Base-by-base conservation (phyloP, 1,284 basidiomycete species). In the Tilletia walkeri region DNA sequence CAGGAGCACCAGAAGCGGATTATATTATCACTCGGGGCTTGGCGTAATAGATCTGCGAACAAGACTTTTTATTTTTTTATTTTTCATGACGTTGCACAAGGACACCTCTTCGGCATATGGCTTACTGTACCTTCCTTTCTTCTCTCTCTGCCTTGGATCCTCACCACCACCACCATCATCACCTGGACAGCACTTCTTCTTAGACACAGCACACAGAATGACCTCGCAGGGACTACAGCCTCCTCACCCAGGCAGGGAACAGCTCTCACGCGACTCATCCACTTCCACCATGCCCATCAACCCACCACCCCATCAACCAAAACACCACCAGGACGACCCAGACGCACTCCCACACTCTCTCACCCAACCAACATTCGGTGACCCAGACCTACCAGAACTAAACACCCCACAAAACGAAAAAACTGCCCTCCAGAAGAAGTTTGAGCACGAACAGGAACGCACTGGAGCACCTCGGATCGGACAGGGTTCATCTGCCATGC, bases 281-380 rank as follows among this genome's bases (percentile, higher is more conserved):
- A 34, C 59, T 3, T 63, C 59, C 36, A 39, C 59, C 2, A 63
- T 63, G 59, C 59, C 59, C 34, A 63, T 63, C 59, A 20, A 63
- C 36, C 59, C 59, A 14, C 59, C 59, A 36, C 16, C 38, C 12
- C 59, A 63, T 36, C n/a, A 36, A 24, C 59, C 59, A 12, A 38
- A 63, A 14, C 59, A 41, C 18, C 59, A 63, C 36, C 59, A 63
- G 14, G 59, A 63, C 59, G 59, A 63, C 36, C 12, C 59, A 10
- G 36, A 63, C 38, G 34, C 30, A 9, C 36, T 63, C 34, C 36
- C 34, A 3, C 59, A n/a, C 34, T 9, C 30, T 38, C 34, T 36
- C 36, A 9, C 18, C 36, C 30, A 63, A 36, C 59, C 16, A 34
- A 63, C 59, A 34, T 63, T 63, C 38, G 59, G 59, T 10, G 59